Conservation (phyloP, 139 green algal genomes). For the Eudorina sp. region DNA sequence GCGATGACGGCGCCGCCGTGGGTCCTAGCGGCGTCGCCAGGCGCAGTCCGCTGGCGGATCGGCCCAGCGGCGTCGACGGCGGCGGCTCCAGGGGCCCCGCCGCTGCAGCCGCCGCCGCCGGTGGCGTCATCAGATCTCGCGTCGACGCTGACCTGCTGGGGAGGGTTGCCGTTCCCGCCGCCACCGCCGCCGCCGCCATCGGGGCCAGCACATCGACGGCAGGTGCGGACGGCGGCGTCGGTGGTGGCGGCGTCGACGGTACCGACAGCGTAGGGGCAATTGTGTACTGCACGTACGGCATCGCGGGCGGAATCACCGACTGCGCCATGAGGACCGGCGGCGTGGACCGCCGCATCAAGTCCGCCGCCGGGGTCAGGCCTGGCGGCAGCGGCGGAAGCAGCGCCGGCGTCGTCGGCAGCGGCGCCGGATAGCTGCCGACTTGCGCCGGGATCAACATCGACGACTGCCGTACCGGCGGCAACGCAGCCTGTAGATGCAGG, state of each 20-base stretch:
- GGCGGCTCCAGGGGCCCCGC: not conserved
- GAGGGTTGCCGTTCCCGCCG: not conserved
- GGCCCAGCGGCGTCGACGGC: not conserved
- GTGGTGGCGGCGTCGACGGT: not conserved
- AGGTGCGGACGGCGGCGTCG: not conserved
- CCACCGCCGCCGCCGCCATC: not conserved
- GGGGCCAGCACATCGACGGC: not conserved
- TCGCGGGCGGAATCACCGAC: not conserved
- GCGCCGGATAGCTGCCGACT: not conserved
- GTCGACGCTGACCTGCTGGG: not conserved
- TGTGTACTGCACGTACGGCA: constrained; percentile 1
- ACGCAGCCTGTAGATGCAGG: not conserved
- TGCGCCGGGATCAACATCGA: not conserved
- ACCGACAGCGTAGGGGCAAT: not conserved
- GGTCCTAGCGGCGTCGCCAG: not conserved
- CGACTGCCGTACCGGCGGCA: not conserved
- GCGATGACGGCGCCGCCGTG: not conserved
- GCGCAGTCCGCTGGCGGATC: not conserved
- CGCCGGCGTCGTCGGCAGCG: not conserved
- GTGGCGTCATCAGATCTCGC: not conserved
- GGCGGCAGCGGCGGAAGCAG: not conserved
- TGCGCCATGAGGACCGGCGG: not conserved
- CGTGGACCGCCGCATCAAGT: not conserved
- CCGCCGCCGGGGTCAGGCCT: not conserved
- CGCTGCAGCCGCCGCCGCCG: not conserved